phyloP scores from a whole-genome alignment of 352 stramenopile genomes.

The Phytophthora kernoviae region DNA sequence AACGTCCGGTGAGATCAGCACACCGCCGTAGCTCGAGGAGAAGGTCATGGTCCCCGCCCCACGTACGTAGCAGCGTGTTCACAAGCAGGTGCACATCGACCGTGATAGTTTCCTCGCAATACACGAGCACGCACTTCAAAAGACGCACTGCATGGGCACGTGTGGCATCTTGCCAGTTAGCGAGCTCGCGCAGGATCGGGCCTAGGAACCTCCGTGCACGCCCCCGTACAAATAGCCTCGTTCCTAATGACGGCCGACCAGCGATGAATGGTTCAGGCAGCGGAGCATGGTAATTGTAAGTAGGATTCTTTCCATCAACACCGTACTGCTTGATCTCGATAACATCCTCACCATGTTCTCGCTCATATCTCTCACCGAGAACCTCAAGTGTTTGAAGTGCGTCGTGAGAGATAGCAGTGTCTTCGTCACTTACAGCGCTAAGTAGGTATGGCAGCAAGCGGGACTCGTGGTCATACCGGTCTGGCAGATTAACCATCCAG shows the following conservation, averaged over 20 bases:
- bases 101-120: slow-evolving; percentile 94
- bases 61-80: slow-evolving; percentile 62
- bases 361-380: slow-evolving; percentile 63
- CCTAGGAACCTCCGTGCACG: slow-evolving; percentile 91
- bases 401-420: slow-evolving; percentile 39
- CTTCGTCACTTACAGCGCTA: slow-evolving; percentile 83
- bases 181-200: slow-evolving; percentile 90
- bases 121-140: slow-evolving; percentile 91
- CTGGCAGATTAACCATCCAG: slow-evolving; percentile 91
- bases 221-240: slow-evolving; percentile 90
- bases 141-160: slow-evolving; percentile 84
- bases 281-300: slow-evolving; percentile 82
- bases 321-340: slow-evolving; percentile 95
- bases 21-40: slow-evolving; percentile 31
- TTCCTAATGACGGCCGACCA: slow-evolving; percentile 85
- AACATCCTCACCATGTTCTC: slow-evolving; percentile 81
- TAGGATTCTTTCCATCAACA: slow-evolving; percentile 88
- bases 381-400: slow-evolving; percentile 80
- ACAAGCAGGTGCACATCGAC: slow-evolving; percentile 87
- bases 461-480: slow-evolving; percentile 94
- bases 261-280: slow-evolving; percentile 84
- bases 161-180: slow-evolving; percentile 91
- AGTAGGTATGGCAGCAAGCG: slow-evolving; percentile 95
- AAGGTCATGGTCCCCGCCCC: slow-evolving; percentile 41
- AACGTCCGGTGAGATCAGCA: slow-evolving; percentile 65